phyloP scores from a whole-genome alignment of 106 monocot genomes.

The Platanthera guangdongensis region DNA sequence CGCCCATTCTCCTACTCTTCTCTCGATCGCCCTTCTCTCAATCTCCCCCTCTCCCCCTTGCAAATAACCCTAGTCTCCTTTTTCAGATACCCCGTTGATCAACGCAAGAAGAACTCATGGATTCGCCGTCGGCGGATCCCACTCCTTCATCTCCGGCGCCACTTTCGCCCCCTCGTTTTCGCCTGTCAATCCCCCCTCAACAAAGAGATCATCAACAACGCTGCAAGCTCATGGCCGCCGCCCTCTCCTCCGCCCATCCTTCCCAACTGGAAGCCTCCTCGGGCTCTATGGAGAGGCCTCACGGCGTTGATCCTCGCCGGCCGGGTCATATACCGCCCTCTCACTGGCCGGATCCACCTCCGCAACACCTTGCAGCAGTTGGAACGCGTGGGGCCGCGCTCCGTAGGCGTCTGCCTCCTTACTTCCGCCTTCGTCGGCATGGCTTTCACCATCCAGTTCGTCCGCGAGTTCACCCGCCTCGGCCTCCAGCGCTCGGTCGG shows the following conservation, averaged over 20 bases:
- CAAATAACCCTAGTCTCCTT: not conserved
- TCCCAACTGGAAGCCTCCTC: constrained; percentile 39
- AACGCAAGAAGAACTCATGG: not conserved
- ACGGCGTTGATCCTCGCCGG: constrained; percentile 53
- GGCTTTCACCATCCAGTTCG: constrained; percentile 95
- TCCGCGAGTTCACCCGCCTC: constrained; percentile 86
- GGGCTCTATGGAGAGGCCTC: constrained; percentile 60
- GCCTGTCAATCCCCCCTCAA: constrained; percentile 6
- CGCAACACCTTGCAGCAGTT: constrained; percentile 79
- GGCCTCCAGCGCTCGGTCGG: constrained; percentile 82
- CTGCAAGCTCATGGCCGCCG: constrained; percentile 4
- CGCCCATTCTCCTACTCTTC: not conserved
- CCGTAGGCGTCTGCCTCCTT: constrained; percentile 75
- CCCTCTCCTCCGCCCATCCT: constrained; percentile 9
- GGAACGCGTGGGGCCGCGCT: constrained; percentile 68
- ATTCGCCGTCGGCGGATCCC: not conserved
- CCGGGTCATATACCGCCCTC: constrained; percentile 50
- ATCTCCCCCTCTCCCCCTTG: not conserved
- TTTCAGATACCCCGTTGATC: not conserved
- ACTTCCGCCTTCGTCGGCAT: constrained; percentile 80
- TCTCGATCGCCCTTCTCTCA: not conserved
- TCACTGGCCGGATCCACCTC: constrained; percentile 48
- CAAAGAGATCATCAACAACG: constrained; percentile 17
- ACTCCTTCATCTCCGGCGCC: not conserved
- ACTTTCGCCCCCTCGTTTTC: not conserved